phyloP scores from a whole-genome alignment of 192 early-diverging fungal genomes.

The Coemansia sp. region DNA sequence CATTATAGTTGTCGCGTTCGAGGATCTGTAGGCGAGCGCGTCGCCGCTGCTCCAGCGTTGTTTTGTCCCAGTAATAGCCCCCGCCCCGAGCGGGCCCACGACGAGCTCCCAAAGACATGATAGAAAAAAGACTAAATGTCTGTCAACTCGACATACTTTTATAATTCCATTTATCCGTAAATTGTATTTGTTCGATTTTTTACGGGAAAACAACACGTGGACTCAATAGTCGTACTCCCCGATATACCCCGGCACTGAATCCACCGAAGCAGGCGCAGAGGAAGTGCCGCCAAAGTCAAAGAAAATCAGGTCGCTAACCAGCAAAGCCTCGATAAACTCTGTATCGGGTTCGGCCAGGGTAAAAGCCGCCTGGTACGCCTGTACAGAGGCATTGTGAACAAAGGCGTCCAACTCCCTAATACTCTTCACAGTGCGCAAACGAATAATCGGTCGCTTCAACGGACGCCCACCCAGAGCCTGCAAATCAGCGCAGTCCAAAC shows the following conservation, averaged over 20 bases:
- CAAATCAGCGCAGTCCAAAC: constrained; percentile 9
- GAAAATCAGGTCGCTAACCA: constrained; percentile 54
- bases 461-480: constrained; percentile 29
- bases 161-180: neutral
- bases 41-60: constrained; percentile 37
- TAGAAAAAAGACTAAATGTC: neutral
- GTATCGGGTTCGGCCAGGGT: constrained; percentile 70
- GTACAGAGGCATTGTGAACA: constrained; percentile 68
- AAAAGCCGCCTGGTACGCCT: constrained; percentile 75
- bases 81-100: neutral
- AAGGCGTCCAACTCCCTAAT: constrained; percentile 77
- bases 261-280: neutral
- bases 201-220: constrained; percentile 16
- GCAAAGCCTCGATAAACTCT: constrained; percentile 70
- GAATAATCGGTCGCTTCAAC: constrained; percentile 72
- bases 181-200: neutral
- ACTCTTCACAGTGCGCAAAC: constrained; percentile 63
- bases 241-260: constrained; percentile 1
- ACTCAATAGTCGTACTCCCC: constrained; percentile 14
- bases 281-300: constrained; percentile 25
- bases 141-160: neutral
- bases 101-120: neutral
- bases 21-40: constrained; percentile 36
- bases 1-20: constrained; percentile 42
- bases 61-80: constrained; percentile 33